Percentiles rank a stretch among this genome's conserved stretches.
Conservation (phyloP, 2,329 filamentous ascomycete species). For the Monosporascus sp. region DNA sequence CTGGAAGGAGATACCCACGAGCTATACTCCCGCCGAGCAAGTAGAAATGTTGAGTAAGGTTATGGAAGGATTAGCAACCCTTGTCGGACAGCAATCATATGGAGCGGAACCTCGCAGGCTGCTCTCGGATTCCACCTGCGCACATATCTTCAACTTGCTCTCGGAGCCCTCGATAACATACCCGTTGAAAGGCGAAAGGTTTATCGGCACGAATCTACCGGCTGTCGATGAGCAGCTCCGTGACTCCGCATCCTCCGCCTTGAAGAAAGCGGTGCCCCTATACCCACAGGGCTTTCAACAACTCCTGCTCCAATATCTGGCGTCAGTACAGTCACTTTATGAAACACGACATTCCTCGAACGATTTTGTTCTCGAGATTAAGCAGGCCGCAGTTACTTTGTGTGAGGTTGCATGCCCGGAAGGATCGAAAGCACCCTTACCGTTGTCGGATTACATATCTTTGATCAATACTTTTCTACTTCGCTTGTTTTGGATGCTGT, state of each 20-base stretch:
- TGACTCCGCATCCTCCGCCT: conserved; percentile 18
- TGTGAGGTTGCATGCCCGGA: conserved; percentile 47
- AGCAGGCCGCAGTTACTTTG: conserved; percentile 38
- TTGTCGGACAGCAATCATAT: conserved; percentile 22
- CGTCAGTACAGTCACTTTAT: conserved; percentile 20
- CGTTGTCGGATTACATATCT: conserved; percentile 37
- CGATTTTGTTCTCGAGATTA: conserved; percentile 19
- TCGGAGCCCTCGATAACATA: conserved; percentile 18
- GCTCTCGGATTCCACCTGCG: conserved; percentile 22
- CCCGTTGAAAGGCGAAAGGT: conserved; percentile 17
- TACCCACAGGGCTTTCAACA: conserved; percentile 25
- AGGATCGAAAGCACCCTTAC: conserved; percentile 22
- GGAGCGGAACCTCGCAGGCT: conserved; percentile 10
- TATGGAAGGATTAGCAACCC: conserved; percentile 23
- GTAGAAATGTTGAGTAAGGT: conserved; percentile 19
- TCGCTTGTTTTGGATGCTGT: conserved; percentile 18
- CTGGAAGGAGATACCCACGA: conserved; percentile 17
- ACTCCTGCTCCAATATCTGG: conserved; percentile 23
- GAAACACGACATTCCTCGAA: conserved; percentile 6
- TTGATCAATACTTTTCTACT: conserved; percentile 30
- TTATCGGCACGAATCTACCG: conserved; percentile 7
- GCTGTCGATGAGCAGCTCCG: conserved; percentile 16
- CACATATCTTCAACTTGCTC: conserved; percentile 21
- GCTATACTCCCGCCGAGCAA: conserved; percentile 13
- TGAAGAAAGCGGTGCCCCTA: conserved; percentile 20